A percentile compares a stretch with the other conserved stretches of the same genome.
Conservation (phyloP, 305 asterid genomes). For the Fraxinus latifolia region DNA sequence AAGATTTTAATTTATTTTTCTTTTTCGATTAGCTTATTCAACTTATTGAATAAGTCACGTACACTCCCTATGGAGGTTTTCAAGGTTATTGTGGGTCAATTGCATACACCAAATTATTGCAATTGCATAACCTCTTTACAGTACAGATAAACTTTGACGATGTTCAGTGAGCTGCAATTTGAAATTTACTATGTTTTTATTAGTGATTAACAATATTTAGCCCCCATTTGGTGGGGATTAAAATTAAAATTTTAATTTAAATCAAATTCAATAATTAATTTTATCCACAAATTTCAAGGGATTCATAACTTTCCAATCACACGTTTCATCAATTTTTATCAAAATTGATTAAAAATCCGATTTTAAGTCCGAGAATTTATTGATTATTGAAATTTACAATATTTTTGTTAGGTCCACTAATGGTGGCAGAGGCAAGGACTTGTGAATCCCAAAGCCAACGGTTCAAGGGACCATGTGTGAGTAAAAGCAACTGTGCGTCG, state of each 20-base stretch:
- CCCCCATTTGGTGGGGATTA: no score
- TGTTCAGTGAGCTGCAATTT: background rate
- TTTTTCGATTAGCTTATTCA: background rate
- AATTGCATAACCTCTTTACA: no score
- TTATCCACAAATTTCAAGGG: no score
- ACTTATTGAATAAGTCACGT: background rate
- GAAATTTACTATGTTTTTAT: background rate
- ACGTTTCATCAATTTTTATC: no score
- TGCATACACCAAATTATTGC: no score
- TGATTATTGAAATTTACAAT: no score
- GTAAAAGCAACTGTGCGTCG: conserved; percentile 47
- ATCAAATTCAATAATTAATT: no score
- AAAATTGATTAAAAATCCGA: no score
- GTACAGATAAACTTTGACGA: background rate
- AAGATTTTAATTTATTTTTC: background rate
- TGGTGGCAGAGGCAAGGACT: conserved; percentile 54
- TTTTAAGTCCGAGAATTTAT: no score
- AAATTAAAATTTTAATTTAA: no score
- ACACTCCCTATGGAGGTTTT: background rate
- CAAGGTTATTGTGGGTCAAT: background rate
- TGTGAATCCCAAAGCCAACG: conserved; percentile 48
- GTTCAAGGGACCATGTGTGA: conserved; percentile 50
- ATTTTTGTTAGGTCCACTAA: conserved; percentile 16
- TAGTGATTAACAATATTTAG: background rate
- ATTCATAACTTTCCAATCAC: no score